Evolutionary conservation across 2,329 filamentous ascomycete genomes (phyloP), one percentile per base, ranked within the genome.

Genomic region (Fusarium sp.): DNA sequence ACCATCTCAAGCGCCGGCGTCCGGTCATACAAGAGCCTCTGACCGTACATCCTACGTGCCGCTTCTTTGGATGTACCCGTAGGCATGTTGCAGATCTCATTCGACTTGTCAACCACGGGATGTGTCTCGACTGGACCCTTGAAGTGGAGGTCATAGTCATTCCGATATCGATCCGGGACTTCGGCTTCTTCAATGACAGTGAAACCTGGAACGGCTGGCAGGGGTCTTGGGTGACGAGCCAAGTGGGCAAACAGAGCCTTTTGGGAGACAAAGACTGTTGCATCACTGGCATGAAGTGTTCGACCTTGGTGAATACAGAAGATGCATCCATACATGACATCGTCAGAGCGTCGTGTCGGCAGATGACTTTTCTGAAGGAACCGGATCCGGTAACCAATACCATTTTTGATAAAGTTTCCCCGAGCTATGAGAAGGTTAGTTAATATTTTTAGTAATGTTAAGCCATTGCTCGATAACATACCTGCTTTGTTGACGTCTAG

Each of bases 311-410:
- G 83, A 5, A 89, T 80, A 75, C 88, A 90, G 74, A 90, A 89
- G 1, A 88, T 71, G 69, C 88, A 90, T 4, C 82, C 87, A 73
- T 88, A 90, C 51, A 88, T 77, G 60, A 87, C 83, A 68, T 90
- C 88, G 49, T 89, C 88, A 17, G 86, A 80, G 16, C 85, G 81
- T 62, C 84, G 84, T 6, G 86, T 85, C 0, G 84, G 78, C 7
- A 90, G 65, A 75, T 90, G 88, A 60, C 85, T 86, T 77, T 90
- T 90, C 72, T 88, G 87, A 6, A 90, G 83, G 68, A 90, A 87
- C 2, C 88, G 86, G 3, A 89, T 75, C 9, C 88, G 86, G 73
- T 87, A 90, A 7, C 82, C 81, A 51, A 90, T 82, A 8, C 81
- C 83, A 44, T 81, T 82, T 14, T 85, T 83, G 11, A 81, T 81